Conservation (phyloP, 164 flowering plant genomes). For the Stephania cephalantha region DNA sequence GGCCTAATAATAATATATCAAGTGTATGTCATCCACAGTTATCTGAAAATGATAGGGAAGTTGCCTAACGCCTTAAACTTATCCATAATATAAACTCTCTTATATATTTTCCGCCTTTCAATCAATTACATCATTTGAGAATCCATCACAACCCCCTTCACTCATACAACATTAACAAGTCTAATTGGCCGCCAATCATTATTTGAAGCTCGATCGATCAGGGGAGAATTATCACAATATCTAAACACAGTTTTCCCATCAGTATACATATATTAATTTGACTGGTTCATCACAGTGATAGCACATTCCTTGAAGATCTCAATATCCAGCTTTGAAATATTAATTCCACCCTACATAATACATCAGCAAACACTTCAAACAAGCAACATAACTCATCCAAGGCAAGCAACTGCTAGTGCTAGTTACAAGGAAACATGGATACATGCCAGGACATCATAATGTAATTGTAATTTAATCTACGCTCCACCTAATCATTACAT, state of each 20-base stretch:
- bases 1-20: background rate
- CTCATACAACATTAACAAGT: no score
- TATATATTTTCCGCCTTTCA: background rate
- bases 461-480: no score
- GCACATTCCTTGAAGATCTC: background rate
- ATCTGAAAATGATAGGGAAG: background rate
- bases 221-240: background rate
- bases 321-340: background rate
- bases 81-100: background rate
- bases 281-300: background rate
- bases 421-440: background rate
- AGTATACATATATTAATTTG: background rate
- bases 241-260: background rate
- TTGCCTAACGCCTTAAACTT: background rate
- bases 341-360: background rate
- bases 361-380: background rate
- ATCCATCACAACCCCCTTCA: background rate
- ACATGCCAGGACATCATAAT: no score
- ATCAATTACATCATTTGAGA: background rate
- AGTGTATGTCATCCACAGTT: background rate
- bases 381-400: background rate
- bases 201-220: background rate
- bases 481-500: no score
- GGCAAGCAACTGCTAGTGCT: background rate
- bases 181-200: background rate